phyloP scores from a whole-genome alignment of 2,329 filamentous ascomycete species.

The Cordyceps farinosa region DNA sequence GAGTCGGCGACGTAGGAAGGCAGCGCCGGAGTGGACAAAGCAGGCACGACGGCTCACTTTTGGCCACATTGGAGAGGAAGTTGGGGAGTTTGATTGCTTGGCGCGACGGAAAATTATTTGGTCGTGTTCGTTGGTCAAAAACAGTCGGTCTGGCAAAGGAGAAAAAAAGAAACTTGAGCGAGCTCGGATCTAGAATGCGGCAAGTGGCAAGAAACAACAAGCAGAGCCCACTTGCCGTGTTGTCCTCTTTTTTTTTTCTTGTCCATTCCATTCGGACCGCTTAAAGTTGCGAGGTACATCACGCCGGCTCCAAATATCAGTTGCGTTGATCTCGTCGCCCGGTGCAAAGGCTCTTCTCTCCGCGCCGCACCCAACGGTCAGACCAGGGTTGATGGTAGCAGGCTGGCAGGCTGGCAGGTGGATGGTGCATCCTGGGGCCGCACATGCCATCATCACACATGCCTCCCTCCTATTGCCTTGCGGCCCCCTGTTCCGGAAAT shows the following conservation, averaged over 20 bases:
- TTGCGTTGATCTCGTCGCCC: background rate
- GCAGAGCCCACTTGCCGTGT: background rate
- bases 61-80: background rate
- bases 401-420: background rate
- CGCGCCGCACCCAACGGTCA: background rate
- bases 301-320: background rate
- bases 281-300: background rate
- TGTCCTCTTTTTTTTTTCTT: background rate
- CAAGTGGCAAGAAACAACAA: background rate
- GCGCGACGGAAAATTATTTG: background rate
- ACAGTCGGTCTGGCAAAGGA: background rate
- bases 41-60: background rate
- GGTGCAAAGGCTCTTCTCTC: background rate
- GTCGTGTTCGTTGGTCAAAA: background rate
- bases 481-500: constrained; percentile 12
- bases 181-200: background rate
- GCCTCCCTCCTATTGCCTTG: constrained; percentile 1
- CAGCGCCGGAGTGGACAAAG: background rate
- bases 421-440: background rate
- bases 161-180: background rate
- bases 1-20: background rate
- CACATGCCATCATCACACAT: background rate
- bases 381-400: background rate
- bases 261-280: background rate
- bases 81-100: background rate